These are phyloP conservation scores for Peribolospora kevripleyi DNA, from an alignment of 768 basidiomycete species.

Conservation along the genomic window DNA sequence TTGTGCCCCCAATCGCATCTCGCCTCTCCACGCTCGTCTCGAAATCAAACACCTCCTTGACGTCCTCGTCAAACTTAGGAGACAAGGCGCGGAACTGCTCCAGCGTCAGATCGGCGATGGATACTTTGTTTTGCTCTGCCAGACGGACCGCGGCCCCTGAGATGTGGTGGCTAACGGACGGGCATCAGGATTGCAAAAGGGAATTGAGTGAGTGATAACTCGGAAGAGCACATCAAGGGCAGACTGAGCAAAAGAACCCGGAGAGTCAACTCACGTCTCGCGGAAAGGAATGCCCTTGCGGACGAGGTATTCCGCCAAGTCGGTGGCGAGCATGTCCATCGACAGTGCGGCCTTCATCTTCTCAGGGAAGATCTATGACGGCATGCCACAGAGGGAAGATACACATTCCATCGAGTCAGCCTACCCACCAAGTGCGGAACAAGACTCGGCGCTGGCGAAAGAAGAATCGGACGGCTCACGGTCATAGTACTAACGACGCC, in stretches of 20 bases:
- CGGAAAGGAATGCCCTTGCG: conserved; percentile 63
- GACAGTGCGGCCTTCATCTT: conserved; percentile 80
- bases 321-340: conserved; percentile 97
- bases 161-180: conserved; percentile 89
- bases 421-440: neutral
- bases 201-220: neutral
- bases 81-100: conserved; percentile 54
- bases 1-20: conserved; percentile 77
- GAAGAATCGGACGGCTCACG: conserved; percentile 25
- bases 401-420: neutral
- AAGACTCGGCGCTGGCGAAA: neutral
- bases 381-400: neutral
- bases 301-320: conserved; percentile 92
- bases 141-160: conserved; percentile 89
- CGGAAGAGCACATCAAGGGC: neutral
- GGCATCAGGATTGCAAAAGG: conserved; percentile 38
- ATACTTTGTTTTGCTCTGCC: conserved; percentile 57
- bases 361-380: conserved; percentile 47
- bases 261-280: neutral
- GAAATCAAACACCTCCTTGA: conserved; percentile 70
- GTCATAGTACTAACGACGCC: conserved; percentile 79
- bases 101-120: conserved; percentile 55
- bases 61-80: conserved; percentile 54
- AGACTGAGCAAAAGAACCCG: neutral
- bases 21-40: conserved; percentile 84